Conservation (phyloP, 371 early-diverging fungal species). For the Mortierella sp. region DNA sequence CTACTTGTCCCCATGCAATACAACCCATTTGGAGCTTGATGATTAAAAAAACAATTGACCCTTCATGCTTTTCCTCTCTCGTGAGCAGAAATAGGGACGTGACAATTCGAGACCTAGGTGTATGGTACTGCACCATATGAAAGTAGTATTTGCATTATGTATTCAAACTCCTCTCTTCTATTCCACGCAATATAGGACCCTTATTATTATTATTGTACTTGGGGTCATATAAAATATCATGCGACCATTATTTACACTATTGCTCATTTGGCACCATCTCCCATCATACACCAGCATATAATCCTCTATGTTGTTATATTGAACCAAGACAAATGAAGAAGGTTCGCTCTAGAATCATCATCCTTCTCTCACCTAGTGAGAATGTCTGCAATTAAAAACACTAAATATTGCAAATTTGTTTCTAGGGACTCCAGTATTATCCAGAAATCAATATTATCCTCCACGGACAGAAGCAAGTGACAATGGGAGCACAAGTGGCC, state of each 20-base stretch:
- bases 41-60: neutral
- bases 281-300: conserved; percentile 4
- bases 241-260: conserved; percentile 1
- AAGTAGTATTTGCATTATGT: neutral
- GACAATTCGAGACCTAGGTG: neutral
- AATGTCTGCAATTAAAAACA: no score
- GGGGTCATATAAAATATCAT: neutral
- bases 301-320: neutral
- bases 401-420: neutral
- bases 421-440: no score
- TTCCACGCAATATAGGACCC: neutral
- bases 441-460: neutral
- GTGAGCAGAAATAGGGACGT: no score
- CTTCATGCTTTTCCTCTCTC: neutral
- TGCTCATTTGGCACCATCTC: conserved; percentile 13
- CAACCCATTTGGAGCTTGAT: neutral
- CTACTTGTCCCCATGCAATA: conserved; percentile 3
- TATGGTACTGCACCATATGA: neutral
- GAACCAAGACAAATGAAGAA: no score
- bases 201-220: neutral
- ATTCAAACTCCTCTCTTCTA: conserved; percentile 1
- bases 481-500: neutral
- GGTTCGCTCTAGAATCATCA: no score
- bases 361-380: no score
- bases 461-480: neutral